Conservation (phyloP, 176 grass and related monocot genomes). For the Calamus simplicifolius region DNA sequence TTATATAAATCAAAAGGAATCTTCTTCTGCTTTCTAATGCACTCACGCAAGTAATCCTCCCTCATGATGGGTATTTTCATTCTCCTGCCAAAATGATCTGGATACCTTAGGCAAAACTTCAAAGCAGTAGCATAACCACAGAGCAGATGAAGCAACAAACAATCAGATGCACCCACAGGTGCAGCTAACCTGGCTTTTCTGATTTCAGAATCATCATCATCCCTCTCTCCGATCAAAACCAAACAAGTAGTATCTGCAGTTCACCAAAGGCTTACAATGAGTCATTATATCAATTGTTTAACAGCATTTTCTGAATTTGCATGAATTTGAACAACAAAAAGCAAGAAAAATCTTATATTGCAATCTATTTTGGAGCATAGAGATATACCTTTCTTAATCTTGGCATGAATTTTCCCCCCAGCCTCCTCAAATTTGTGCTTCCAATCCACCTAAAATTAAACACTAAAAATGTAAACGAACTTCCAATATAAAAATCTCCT, state of each 20-base stretch:
- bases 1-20: slow-evolving; percentile 82
- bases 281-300: no score
- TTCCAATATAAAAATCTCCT: no score
- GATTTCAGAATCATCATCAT: slow-evolving; percentile 59
- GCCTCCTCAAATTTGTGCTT: slow-evolving; percentile 64
- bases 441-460: slow-evolving; percentile 52
- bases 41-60: slow-evolving; percentile 63
- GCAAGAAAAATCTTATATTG: no score
- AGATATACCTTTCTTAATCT: slow-evolving; percentile 66
- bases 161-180: slow-evolving; percentile 13
- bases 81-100: slow-evolving; percentile 53
- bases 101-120: slow-evolving; percentile 2
- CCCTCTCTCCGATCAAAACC: slow-evolving; percentile 53
- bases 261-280: not conserved
- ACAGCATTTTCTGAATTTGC: no score
- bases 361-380: not conserved
- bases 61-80: slow-evolving; percentile 79
- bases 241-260: slow-evolving; percentile 81
- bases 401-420: slow-evolving; percentile 55
- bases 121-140: not conserved
- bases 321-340: no score
- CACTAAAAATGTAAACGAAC: no score
- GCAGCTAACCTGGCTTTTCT: slow-evolving; percentile 66
- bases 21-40: slow-evolving; percentile 54
- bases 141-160: slow-evolving; percentile 14